Evolutionary conservation across 345 rosid genomes (phyloP), one percentile per base, ranked within the genome.

Genomic region (Kandelia obovata): DNA sequence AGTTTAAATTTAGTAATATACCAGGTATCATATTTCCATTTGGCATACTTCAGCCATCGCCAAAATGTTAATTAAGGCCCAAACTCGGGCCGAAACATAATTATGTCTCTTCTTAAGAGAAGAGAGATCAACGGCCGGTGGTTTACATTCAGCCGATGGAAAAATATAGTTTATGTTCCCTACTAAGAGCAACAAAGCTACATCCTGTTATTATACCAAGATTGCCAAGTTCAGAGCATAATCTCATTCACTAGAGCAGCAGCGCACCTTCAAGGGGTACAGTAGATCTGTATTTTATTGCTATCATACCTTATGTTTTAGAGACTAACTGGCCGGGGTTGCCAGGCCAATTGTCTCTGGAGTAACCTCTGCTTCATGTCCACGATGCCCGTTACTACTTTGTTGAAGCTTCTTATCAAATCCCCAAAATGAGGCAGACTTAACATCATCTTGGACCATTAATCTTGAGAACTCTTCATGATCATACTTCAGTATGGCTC

Each of bases 381-480:
- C 86, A 63, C 80, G 66, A 61, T 77, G 78, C 59, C 81, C 84
- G 9, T 77, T 81, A 27, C 71, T 68, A n/a, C 65, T 9, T 31
- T 56, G 35, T 52, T 74, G 87, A 61, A 69, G 77, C 75, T 78
- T 79, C 28, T 68, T 81, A 59, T 79, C 84, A 32, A 78, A 57
- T 69, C 92, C 88, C 96, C 96, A 90, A 31, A 82, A 72, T 27
- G 73, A 64, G 59, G 89, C 92, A 8, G 89, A 49, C 66, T 92
- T 95, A 30, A 47, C 61, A 65, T 95, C 99, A 65, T 92, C 98
- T 78, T 82, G 85, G 49, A 47, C 35, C 98, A 95, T 92, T 34
- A 83, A 71, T 74, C 78, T 88, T 53, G 96, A 88, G 83, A 91
- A 90, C 70, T 90, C 96, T 80, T 88, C 93, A 75, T 87, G 88